These are phyloP conservation scores for Podosphaera xanthii DNA, from an alignment of 2,329 filamentous ascomycete genomes.

Conservation along the genomic window DNA sequence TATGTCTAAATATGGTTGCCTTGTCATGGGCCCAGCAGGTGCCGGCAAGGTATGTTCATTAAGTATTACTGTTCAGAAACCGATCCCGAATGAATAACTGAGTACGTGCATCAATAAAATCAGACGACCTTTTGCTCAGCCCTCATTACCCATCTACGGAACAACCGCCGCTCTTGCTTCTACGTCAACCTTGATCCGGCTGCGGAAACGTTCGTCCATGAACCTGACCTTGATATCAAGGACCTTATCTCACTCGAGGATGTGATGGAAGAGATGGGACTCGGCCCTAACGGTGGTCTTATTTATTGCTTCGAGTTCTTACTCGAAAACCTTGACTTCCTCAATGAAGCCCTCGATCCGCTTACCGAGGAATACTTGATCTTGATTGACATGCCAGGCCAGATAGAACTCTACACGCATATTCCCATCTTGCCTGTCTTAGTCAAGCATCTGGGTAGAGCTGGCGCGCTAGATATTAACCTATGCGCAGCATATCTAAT, in stretches of 20 bases:
- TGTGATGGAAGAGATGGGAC: slow-evolving; percentile 84
- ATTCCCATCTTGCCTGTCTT: slow-evolving; percentile 76
- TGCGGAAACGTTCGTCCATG: slow-evolving; percentile 75
- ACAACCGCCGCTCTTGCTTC: slow-evolving; percentile 80
- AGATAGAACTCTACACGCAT: slow-evolving; percentile 97
- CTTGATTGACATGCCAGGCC: slow-evolving; percentile 95
- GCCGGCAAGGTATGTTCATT: slow-evolving; percentile 51
- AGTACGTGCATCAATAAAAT: slow-evolving; percentile 1
- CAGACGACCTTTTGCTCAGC: slow-evolving; percentile 85
- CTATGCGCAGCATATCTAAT: slow-evolving; percentile 87
- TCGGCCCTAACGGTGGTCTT: slow-evolving; percentile 78
- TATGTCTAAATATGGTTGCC: slow-evolving; percentile 86
- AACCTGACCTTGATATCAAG: slow-evolving; percentile 85
- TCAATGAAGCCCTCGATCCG: slow-evolving; percentile 63
- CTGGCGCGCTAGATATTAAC: slow-evolving; percentile 66
- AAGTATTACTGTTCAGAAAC: not conserved
- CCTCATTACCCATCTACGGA: slow-evolving; percentile 77
- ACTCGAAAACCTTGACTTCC: slow-evolving; percentile 80
- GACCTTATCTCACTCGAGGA: slow-evolving; percentile 84
- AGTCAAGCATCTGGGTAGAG: slow-evolving; percentile 55
- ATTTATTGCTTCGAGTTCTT: slow-evolving; percentile 96
- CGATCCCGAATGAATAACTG: not conserved
- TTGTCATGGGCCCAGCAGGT: slow-evolving; percentile 90
- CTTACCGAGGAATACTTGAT: slow-evolving; percentile 90
- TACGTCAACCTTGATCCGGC: slow-evolving; percentile 98